Percentiles rank a stretch among this genome's conserved stretches.
Conservation (phyloP, 495 filamentous ascomycete species). For the Geoglossum glabrum region DNA sequence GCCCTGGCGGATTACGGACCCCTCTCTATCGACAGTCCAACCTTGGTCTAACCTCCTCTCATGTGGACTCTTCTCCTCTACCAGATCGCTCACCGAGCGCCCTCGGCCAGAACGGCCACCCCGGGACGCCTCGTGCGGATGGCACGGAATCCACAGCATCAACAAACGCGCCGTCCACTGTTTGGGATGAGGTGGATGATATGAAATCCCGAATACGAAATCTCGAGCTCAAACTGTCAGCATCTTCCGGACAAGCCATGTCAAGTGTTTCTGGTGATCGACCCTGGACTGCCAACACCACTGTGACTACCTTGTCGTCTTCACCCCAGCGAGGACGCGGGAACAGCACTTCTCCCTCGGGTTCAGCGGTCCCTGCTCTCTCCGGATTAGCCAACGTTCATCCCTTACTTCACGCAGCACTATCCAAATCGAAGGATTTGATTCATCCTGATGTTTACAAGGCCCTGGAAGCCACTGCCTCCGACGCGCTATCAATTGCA, state of each 20-base stretch:
- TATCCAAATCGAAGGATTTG: constrained; percentile 50
- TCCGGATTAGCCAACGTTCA: constrained; percentile 30
- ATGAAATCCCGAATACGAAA: constrained; percentile 83
- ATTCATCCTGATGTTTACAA: constrained; percentile 53
- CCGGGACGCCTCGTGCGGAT: background rate
- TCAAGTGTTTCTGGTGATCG: constrained; percentile 58
- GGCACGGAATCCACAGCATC: constrained; percentile 27
- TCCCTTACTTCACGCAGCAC: constrained; percentile 59
- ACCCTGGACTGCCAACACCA: constrained; percentile 78
- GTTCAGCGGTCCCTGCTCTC: constrained; percentile 19
- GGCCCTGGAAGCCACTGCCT: constrained; percentile 62
- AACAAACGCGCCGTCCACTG: constrained; percentile 70
- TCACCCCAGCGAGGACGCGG: constrained; percentile 52
- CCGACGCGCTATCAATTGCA: constrained; percentile 59
- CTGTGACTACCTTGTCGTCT: constrained; percentile 76
- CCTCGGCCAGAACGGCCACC: background rate
- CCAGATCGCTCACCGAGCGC: background rate
- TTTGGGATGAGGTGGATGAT: constrained; percentile 97
- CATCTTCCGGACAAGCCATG: constrained; percentile 59
- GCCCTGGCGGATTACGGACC: background rate
- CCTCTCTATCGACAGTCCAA: background rate
- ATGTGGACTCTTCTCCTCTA: background rate
- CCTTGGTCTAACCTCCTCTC: background rate
- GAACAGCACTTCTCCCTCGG: constrained; percentile 29
- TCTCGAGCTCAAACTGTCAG: constrained; percentile 70